Evolutionary conservation across 208 protist genomes (phyloP), one percentile per base, ranked within the genome.

Genomic region (Leishmania turanica): DNA sequence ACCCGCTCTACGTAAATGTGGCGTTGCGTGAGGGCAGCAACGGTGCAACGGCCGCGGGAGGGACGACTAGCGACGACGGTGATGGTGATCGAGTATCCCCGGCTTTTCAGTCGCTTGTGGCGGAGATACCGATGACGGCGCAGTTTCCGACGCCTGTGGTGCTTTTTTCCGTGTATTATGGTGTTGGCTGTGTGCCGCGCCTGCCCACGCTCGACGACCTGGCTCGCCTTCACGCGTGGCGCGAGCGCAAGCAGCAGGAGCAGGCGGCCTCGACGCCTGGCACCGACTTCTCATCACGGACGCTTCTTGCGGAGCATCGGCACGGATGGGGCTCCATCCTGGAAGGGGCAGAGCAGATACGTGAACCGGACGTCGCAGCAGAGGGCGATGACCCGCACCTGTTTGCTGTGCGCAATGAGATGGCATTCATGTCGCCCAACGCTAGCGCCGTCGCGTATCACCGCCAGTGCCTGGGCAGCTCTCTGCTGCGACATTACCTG

Each of bases 71-170:
- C 24, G 70, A 72, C 2, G 65, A 62, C 27, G 58, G 53, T 21
- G 45, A 42, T 64, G 24, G 21, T 45, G 8, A 17, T 53, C 34
- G 62, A 82, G 49, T 62, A 31, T 42, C 58, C 17, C 72, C 53
- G 54, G n/a, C 31, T 19, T 31, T 78, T n/a, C 64, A 64, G 72
- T 1, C 66, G 24, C 81, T 58, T 31, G 78, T 21, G 1, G 77
- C 65, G 9, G 82, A 82, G 65, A 70, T 54, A 17, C 53, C 73
- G 2, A 82, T 85, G 24, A 75, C 82, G 56, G 85, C 90, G 2
- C 91, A 96, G 80, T 91, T 90, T 70, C 94, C 94, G 15, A 77
- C 77, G 1, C 89, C 94, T 15, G 86, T 96, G 2, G 49, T 90
- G 37, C 54, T 81, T 21, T 97, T 97, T 78, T 64, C 84, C 4